These are phyloP conservation scores for Tillandsia fasciculata DNA, from an alignment of 176 grass and related monocot species.

Conservation along the genomic window DNA sequence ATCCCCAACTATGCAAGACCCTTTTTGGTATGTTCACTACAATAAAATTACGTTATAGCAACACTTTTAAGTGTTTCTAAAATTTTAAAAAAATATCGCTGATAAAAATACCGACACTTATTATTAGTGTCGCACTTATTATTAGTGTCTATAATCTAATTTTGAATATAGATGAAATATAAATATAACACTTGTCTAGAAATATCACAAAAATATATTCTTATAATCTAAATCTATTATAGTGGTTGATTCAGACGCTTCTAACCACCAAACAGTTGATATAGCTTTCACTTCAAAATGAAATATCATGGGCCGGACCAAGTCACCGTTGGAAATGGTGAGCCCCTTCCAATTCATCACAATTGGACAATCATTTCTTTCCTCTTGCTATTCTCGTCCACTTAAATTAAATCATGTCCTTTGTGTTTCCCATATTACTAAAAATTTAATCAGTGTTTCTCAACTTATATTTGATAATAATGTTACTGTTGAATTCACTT, in stretches of 20 bases:
- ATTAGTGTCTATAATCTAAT: no score
- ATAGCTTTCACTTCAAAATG: background rate
- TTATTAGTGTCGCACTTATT: no score
- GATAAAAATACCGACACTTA: no score
- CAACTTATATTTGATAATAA: background rate
- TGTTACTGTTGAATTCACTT: background rate
- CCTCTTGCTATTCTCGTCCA: background rate
- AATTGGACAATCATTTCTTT: background rate
- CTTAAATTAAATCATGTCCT: background rate
- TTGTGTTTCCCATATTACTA: background rate
- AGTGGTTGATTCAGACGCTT: background rate
- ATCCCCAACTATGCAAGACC: no score
- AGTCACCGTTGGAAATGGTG: background rate
- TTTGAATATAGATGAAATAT: no score
- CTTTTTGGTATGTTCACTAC: background rate
- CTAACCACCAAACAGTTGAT: background rate
- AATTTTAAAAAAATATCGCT: no score
- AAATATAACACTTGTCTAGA: no score
- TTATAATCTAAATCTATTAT: no score
- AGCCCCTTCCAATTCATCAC: background rate
- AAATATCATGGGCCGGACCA: background rate
- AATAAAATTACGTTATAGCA: no score
- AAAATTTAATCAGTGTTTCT: conserved; percentile 2
- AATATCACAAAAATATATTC: no score
- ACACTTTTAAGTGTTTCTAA: no score